Percentiles rank a stretch among this genome's conserved stretches.
phyloP scores from a whole-genome alignment of 2,329 filamentous ascomycete species.

The Trichoderma atrobrunneum region DNA sequence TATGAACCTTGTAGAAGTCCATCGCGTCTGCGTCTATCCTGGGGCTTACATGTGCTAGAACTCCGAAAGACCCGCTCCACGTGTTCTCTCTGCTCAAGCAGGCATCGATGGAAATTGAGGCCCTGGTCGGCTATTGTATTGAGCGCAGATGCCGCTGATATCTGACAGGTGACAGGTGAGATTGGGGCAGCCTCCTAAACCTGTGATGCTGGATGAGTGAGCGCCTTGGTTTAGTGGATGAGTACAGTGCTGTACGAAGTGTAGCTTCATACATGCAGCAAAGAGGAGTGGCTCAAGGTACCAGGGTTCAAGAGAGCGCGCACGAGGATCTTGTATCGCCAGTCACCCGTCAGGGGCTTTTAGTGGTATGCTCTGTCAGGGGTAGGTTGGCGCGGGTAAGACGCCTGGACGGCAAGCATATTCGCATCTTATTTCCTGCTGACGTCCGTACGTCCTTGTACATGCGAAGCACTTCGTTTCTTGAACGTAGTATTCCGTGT shows the following conservation, averaged over 20 bases:
- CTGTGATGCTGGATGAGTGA: background rate
- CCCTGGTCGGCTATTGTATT: background rate
- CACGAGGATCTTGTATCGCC: background rate
- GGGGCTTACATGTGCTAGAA: background rate
- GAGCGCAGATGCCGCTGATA: background rate
- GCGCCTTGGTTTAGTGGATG: background rate
- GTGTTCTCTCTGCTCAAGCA: background rate
- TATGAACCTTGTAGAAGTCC: background rate
- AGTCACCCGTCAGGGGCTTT: background rate
- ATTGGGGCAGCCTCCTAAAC: background rate
- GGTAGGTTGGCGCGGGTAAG: background rate
- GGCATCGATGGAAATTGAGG: background rate
- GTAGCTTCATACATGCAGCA: no score
- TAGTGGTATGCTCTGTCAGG: background rate
- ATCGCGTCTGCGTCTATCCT: background rate
- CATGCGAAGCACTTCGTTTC: background rate
- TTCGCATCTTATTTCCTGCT: slow-evolving; percentile 5
- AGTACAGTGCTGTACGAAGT: no score
- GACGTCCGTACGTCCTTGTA: background rate
- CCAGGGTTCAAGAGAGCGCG: background rate
- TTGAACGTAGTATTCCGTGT: background rate
- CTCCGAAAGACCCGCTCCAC: background rate
- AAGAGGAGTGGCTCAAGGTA: background rate
- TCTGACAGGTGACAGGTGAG: background rate
- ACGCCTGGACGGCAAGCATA: background rate